A percentile compares a stretch with the other conserved stretches of the same genome.
These are phyloP conservation scores for Phytophthora colocasiae DNA, from an alignment of 352 stramenopile genomes.

Conservation along the genomic window DNA sequence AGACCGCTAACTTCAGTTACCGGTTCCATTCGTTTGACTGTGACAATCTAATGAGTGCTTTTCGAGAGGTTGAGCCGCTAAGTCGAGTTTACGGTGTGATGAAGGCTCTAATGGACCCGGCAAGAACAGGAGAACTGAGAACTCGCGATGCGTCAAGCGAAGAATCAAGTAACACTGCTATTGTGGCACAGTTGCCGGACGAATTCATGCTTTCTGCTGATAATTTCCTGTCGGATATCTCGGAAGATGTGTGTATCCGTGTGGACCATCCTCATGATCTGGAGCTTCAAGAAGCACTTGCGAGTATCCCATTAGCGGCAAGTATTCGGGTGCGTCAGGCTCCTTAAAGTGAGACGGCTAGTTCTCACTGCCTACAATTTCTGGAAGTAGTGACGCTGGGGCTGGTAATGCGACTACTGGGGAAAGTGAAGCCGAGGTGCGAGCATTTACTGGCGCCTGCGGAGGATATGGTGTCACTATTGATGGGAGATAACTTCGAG, in stretches of 20 bases:
- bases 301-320: slow-evolving; percentile 83
- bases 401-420: too few relatives aligned
- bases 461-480: too few relatives aligned
- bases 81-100: slow-evolving; percentile 90
- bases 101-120: slow-evolving; percentile 76
- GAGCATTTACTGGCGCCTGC: too few relatives aligned
- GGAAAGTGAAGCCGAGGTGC: too few relatives aligned
- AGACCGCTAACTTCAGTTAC: slow-evolving; percentile 75
- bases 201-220: slow-evolving; percentile 91
- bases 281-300: slow-evolving; percentile 78
- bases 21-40: slow-evolving; percentile 85
- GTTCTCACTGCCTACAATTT: slow-evolving; percentile 90
- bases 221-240: slow-evolving; percentile 89
- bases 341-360: slow-evolving; percentile 79
- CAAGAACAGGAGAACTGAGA: slow-evolving; percentile 19
- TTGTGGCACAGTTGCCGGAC: slow-evolving; percentile 53
- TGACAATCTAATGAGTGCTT: slow-evolving; percentile 83
- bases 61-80: slow-evolving; percentile 91
- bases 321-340: slow-evolving; percentile 86
- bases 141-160: slow-evolving; percentile 4
- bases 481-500: too few relatives aligned
- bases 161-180: background rate
- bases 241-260: slow-evolving; percentile 81
- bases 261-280: slow-evolving; percentile 89
- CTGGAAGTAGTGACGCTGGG: too few relatives aligned